A percentile compares a stretch with the other conserved stretches of the same genome.
These are phyloP conservation scores for Penicillium sp. DNA, from an alignment of 2,329 filamentous ascomycete species.

Conservation along the genomic window DNA sequence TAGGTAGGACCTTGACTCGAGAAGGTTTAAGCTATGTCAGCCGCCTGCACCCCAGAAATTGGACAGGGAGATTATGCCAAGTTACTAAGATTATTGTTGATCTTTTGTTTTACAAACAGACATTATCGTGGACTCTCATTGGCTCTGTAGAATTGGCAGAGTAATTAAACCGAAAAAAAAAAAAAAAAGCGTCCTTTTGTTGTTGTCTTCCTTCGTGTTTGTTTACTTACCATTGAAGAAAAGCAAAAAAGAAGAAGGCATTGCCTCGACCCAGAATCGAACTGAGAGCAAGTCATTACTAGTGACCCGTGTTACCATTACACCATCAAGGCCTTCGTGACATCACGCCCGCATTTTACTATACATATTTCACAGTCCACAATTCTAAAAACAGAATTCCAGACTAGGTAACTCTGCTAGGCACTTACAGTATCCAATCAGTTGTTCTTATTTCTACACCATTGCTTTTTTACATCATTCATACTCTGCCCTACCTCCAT, in stretches of 20 bases:
- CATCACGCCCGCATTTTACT: neutral
- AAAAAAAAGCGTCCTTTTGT: neutral
- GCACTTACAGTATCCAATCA: neutral
- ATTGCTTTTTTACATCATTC: neutral
- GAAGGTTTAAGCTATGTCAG: conserved; percentile 11
- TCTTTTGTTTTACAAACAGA: neutral
- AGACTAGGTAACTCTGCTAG: neutral
- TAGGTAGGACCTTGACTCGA: conserved; percentile 15
- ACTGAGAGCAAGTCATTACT: conserved; percentile 1
- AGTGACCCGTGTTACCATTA: conserved; percentile 6
- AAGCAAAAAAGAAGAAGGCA: neutral
- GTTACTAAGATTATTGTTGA: neutral
- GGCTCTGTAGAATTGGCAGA: neutral
- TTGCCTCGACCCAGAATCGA: conserved; percentile 8
- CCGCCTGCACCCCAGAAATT: conserved; percentile 18
- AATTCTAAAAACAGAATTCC: neutral
- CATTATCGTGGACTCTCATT: neutral
- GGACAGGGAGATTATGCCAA: neutral
- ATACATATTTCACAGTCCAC: neutral
- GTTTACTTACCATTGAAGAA: neutral
- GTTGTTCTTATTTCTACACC: neutral
- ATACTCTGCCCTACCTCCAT: neutral
- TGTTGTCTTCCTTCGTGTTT: neutral
- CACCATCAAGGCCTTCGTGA: conserved; percentile 7
- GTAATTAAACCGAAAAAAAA: neutral